phyloP scores from a whole-genome alignment of 2,329 filamentous ascomycete genomes.

The Fusarium chlamydosporum region DNA sequence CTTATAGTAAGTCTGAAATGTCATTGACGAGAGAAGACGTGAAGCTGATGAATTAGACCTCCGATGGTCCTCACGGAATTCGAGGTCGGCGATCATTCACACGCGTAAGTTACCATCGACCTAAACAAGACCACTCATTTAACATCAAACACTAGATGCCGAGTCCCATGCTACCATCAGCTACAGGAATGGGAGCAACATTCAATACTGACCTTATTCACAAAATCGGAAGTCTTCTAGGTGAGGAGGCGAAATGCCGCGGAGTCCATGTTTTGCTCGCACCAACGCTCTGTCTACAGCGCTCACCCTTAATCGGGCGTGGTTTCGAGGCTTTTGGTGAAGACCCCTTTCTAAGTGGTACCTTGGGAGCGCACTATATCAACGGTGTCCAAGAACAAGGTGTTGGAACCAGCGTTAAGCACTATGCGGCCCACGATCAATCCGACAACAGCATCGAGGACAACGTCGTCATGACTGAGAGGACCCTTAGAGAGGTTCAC shows the following conservation, averaged over 20 bases:
- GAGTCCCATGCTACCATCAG: constrained; percentile 56
- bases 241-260: constrained; percentile 67
- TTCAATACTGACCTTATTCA: constrained; percentile 72
- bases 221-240: constrained; percentile 69
- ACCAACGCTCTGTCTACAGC: constrained; percentile 58
- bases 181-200: constrained; percentile 67
- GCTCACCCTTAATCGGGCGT: constrained; percentile 59
- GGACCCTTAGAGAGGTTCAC: constrained; percentile 45
- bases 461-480: constrained; percentile 38
- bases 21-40: accelerated
- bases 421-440: constrained; percentile 60
- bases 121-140: background rate
- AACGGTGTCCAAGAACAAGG: constrained; percentile 58
- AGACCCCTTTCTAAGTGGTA: constrained; percentile 59
- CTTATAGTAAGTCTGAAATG: constrained; percentile 29
- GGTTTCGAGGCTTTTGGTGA: constrained; percentile 60
- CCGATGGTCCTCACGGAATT: constrained; percentile 47
- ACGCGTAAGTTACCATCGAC: constrained; percentile 17
- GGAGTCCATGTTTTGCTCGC: constrained; percentile 74
- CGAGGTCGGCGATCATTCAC: constrained; percentile 43
- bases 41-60: constrained; percentile 31
- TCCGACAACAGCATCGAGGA: constrained; percentile 49
- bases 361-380: constrained; percentile 53
- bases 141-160: constrained; percentile 50
- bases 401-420: constrained; percentile 59